Conservation (phyloP, 208 protist species). For the Crithidia expoeki region DNA sequence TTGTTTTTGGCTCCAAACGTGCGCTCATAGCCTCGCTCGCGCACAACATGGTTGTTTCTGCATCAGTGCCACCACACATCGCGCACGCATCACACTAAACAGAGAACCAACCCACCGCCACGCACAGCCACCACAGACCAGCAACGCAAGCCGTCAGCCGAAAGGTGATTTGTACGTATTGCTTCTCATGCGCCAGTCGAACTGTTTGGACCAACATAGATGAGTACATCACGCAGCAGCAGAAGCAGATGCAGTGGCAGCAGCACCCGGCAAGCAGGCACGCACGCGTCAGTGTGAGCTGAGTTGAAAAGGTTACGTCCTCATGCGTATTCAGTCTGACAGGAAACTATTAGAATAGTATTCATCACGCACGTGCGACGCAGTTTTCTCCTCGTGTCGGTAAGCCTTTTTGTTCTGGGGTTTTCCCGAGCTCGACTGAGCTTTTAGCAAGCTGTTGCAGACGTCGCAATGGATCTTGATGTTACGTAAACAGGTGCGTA, state of each 20-base stretch:
- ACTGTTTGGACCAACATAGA: conserved; percentile 36
- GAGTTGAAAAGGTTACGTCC: conserved; percentile 29
- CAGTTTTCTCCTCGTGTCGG: neutral
- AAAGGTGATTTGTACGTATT: conserved; percentile 36
- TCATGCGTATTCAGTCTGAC: conserved; percentile 38
- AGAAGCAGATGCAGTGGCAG: conserved; percentile 9
- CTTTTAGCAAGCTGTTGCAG: too few species aligned
- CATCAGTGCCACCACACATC: conserved; percentile 24
- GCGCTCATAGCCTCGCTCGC: conserved; percentile 37
- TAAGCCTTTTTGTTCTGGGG: neutral
- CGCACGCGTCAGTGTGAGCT: conserved; percentile 28
- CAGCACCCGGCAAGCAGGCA: neutral
- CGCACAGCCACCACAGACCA: neutral
- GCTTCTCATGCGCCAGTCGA: conserved; percentile 32
- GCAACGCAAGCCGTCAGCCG: conserved; percentile 16
- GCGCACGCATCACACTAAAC: too few species aligned
- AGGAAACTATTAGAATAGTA: conserved; percentile 34
- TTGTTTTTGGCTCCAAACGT: conserved; percentile 35
- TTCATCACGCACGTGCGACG: conserved; percentile 26
- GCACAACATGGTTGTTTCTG: conserved; percentile 20
- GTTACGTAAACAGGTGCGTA: conserved; percentile 20
- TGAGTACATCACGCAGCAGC: conserved; percentile 29
- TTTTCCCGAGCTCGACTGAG: too few species aligned
- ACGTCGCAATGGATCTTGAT: conserved; percentile 3
- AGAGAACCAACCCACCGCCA: too few species aligned